Conservation (phyloP, 164 flowering plant species). For the Nelumbo lutea region DNA sequence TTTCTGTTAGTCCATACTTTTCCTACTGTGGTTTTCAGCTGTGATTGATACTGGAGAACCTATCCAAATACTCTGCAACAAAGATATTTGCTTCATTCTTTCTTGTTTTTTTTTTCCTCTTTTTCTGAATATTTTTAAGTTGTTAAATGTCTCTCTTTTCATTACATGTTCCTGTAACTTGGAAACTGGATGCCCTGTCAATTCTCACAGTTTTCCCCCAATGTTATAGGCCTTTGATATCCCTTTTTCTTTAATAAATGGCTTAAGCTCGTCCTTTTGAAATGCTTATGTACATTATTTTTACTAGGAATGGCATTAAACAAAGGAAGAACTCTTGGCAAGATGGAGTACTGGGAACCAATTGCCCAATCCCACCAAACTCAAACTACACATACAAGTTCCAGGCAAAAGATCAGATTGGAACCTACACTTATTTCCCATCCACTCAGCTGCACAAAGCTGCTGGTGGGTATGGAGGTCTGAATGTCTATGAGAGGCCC, state of each 20-base stretch:
- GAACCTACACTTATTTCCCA: constrained; percentile 66
- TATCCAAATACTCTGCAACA: background rate
- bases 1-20: too few species aligned
- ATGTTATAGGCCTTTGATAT: too few species aligned
- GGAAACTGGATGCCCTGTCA: too few species aligned
- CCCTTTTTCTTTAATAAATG: too few species aligned
- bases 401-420: constrained; percentile 85
- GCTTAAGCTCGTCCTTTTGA: too few species aligned
- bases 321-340: constrained; percentile 94
- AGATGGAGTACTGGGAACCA: constrained; percentile 89
- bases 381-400: constrained; percentile 65
- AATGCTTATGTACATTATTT: background rate
- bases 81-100: background rate
- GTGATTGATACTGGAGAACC: too few species aligned
- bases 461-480: constrained; percentile 70
- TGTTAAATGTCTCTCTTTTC: too few species aligned
- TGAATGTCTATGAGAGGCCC: constrained; percentile 54
- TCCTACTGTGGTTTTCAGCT: background rate
- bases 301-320: constrained; percentile 72
- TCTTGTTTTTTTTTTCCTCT: background rate
- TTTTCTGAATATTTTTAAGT: background rate
- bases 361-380: constrained; percentile 80
- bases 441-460: constrained; percentile 68
- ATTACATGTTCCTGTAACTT: too few species aligned
- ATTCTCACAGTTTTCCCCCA: too few species aligned